Percentiles rank a stretch among this genome's conserved stretches.
Evolutionary conservation across 1,284 basidiomycete species (phyloP).

Genomic region (Fomitopsis palustris): DNA sequence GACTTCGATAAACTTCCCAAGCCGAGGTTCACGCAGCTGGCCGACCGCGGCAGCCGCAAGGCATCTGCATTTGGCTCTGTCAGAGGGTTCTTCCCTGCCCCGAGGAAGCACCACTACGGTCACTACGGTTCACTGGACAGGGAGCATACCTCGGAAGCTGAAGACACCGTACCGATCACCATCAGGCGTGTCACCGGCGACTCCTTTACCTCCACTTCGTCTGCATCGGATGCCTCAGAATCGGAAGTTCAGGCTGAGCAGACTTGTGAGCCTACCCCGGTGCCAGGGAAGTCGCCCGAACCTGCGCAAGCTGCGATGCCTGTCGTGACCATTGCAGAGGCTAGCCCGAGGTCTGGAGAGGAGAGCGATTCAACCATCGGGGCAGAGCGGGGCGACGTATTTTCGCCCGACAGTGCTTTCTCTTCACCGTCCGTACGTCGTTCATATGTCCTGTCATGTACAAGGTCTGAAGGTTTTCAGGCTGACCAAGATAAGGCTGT

Average conservation of each 20-base stretch:
- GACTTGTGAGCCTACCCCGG: conserved; percentile 8
- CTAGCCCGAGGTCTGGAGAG: conserved; percentile 40
- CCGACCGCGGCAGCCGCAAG: conserved; percentile 48
- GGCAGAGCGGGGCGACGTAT: conserved; percentile 47
- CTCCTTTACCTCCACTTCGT: conserved; percentile 50
- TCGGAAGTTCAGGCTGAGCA: conserved; percentile 33
- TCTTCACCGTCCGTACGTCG: conserved; percentile 24
- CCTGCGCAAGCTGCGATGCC: conserved; percentile 9
- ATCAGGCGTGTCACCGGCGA: conserved; percentile 48
- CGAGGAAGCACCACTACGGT: conserved; percentile 52
- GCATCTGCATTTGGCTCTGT: conserved; percentile 65
- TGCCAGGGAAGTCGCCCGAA: neutral
- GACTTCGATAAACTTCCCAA: conserved; percentile 79
- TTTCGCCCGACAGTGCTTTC: conserved; percentile 22
- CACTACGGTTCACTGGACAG: conserved; percentile 48
- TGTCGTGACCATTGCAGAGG: neutral
- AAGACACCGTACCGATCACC: conserved; percentile 48
- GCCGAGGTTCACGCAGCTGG: conserved; percentile 41
- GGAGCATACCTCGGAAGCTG: conserved; percentile 72
- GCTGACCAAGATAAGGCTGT: conserved; percentile 3
- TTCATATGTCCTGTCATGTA: neutral
- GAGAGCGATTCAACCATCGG: conserved; percentile 92
- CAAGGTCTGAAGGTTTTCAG: neutral
- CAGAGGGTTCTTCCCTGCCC: conserved; percentile 56
- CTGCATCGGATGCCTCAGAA: conserved; percentile 51